These are phyloP conservation scores for Priceomyces carsonii DNA, from an alignment of 805 yeast species.

Conservation along the genomic window DNA sequence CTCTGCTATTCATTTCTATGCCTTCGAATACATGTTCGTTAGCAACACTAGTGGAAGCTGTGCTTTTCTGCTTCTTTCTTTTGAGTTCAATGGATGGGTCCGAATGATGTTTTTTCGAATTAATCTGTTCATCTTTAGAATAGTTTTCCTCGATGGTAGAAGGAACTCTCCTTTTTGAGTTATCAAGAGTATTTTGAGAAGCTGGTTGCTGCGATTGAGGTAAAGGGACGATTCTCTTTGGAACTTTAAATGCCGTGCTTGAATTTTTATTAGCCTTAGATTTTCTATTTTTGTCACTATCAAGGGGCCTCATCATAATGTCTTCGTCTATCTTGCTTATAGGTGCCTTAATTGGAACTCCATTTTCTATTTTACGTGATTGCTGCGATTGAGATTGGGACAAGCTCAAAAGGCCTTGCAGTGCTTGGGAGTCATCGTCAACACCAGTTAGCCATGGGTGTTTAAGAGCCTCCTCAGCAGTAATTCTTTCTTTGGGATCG, in stretches of 20 bases:
- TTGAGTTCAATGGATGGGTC: background rate
- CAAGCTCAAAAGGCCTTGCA: slow-evolving; percentile 50
- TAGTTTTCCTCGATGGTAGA: slow-evolving; percentile 1
- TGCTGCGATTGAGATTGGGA: slow-evolving; percentile 76
- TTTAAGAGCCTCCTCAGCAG: slow-evolving; percentile 71
- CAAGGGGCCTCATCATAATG: slow-evolving; percentile 44
- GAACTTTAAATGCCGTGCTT: slow-evolving; percentile 41
- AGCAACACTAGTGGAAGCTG: background rate
- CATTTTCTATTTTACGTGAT: slow-evolving; percentile 43
- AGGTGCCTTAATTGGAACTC: slow-evolving; percentile 33
- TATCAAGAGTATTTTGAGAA: slow-evolving; percentile 8
- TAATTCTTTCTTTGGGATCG: slow-evolving; percentile 69
- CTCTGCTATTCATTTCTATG: background rate
- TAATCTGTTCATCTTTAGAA: slow-evolving; percentile 1
- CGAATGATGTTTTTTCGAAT: background rate
- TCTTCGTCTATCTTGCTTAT: slow-evolving; percentile 44
- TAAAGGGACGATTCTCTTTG: slow-evolving; percentile 43
- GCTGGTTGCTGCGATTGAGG: slow-evolving; percentile 37
- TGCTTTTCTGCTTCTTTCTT: slow-evolving; percentile 2
- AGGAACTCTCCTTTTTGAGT: background rate
- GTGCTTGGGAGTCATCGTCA: slow-evolving; percentile 23
- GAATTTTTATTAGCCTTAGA: slow-evolving; percentile 14
- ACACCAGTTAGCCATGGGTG: slow-evolving; percentile 76
- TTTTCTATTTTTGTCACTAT: slow-evolving; percentile 24
- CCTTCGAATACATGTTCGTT: too few relatives aligned